Evolutionary conservation across 2,329 filamentous ascomycete species (phyloP), one percentile per base, ranked within the genome.

Genomic region (Ophiostoma himal-ulmi): DNA sequence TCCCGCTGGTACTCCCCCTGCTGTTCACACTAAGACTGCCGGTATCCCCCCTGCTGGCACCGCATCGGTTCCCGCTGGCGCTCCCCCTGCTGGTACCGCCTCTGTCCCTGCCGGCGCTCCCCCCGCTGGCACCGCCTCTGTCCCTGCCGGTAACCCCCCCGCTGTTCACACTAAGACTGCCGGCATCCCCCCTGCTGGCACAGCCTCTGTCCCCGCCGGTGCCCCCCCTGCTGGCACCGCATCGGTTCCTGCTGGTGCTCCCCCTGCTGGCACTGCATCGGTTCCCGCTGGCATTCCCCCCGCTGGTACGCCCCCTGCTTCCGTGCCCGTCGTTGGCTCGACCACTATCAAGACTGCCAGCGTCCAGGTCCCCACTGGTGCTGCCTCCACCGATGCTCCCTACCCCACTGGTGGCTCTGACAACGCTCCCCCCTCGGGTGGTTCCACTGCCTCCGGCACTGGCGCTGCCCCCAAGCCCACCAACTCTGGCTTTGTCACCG

Each of bases 21-120:
- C 87, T 72, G 86, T 84, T n/a, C 83, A 83, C 80, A 86, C 84
- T 60, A 76, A 81, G 74, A 85, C 81, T 60, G 82, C 82, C 36
- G 86, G 86, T 64, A 78, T 17, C 30, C 14, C 11, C 48, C 48
- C 48, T 10, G 48, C 20, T 54, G 48, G 20, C n/a, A n/a, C 48
- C n/a, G 22, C 52, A 3, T 22, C 20, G n/a, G 22, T 26, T 14
- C 41, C 44, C 6, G 44, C 44, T n/a, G 44, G 44, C 44, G 8
- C 52, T 5, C 37, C 37, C n/a, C n/a, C 60, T 11, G 39, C 66
- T 30, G 60, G 26, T 30, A 17, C 57, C 5, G n/a, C 11, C n/a
- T 22, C 54, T 7, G 7, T 8, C 3, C 26, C n/a, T 4, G 34
- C 26, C 11, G 30, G 17, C 6, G 20, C 22, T 17, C n/a, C n/a